Evolutionary conservation across 1,284 basidiomycete species (phyloP).

Genomic region (Abortiporus biennis): DNA sequence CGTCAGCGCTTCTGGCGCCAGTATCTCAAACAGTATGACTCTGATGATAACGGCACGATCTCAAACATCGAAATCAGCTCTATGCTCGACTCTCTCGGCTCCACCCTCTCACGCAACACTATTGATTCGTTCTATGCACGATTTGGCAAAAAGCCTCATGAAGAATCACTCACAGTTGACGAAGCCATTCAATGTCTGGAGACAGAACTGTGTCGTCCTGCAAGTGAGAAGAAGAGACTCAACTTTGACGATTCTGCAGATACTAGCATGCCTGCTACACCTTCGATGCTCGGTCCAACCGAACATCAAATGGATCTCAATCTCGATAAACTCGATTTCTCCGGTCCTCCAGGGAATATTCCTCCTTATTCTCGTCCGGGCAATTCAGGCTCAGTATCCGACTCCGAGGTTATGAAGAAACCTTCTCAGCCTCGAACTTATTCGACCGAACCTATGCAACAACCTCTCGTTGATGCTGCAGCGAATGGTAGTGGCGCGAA

Average conservation of each 20-base stretch:
- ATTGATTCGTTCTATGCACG: constrained; percentile 77
- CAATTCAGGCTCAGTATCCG: too few species aligned
- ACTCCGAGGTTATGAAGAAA: constrained; percentile 15
- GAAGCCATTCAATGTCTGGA: constrained; percentile 81
- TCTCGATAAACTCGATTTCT: constrained; percentile 60
- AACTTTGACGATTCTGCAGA: constrained; percentile 30
- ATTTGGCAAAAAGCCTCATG: constrained; percentile 59
- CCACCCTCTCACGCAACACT: constrained; percentile 81
- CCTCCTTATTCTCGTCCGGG: too few species aligned
- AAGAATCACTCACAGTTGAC: constrained; percentile 73
- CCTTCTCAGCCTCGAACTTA: constrained; percentile 10
- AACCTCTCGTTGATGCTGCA: constrained; percentile 28
- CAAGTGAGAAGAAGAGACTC: constrained; percentile 62
- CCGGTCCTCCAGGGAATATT: constrained; percentile 40
- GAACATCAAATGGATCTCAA: constrained; percentile 30
- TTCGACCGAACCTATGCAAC: constrained; percentile 40
- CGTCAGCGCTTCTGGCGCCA: constrained; percentile 91
- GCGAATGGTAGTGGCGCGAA: constrained; percentile 5
- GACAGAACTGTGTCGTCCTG: constrained; percentile 67
- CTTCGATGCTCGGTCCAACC: constrained; percentile 31
- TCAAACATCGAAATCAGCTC: constrained; percentile 87
- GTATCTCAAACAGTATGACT: constrained; percentile 88
- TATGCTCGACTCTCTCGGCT: constrained; percentile 97
- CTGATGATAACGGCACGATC: constrained; percentile 75
- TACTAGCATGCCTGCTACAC: constrained; percentile 40